Evolutionary conservation across 768 basidiomycete species (phyloP), one percentile per base, ranked within the genome.

Genomic region (Lactarius sp.): DNA sequence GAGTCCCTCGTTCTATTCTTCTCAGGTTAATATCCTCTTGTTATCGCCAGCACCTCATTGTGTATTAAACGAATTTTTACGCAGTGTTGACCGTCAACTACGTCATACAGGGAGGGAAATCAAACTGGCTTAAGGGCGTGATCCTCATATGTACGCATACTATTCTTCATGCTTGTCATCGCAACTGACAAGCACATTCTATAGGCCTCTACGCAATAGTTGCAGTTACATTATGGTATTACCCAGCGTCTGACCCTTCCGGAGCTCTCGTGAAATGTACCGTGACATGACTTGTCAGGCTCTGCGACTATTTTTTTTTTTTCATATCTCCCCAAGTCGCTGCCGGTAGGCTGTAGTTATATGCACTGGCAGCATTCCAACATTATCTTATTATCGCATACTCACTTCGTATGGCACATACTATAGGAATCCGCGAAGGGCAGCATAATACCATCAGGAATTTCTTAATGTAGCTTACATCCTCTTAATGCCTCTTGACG

Each of bases 101-200:
- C 68, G 86, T 88, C 20, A 83, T 93, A 1, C 80, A 85, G 58
- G 92, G 94, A 70, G 91, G 89, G 10, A 86, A 87, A 70, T 87
- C 85, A 18, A 92, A 92, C 71, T 94, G 92, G 84, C 77, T 94
- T 14, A 91, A 94, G 71, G 92, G 91, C 3, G 78, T 81, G 69
- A 82, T 86, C 62, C 69, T 93, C 22, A 86, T 89, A 78, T 82
- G 86, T 85, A 73, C 66, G 82, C 76, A 68, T 62, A 20, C 22
- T 10, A n/a, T 46, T 3, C 41, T 60, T 51, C 14, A 10, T 44
- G n/a, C 20, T 27, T 27, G 27, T 27, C 27, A 27, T 27, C 27
- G 27, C n/a, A 16, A 8, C 2, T 20, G n/a, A 37, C 56, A 58
- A 1, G 20, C 27, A 50, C 31, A 20, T 57, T 36, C 60, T 33